Evolutionary conservation across 306 rosid species (phyloP).

Genomic region (Alnus rubra): DNA sequence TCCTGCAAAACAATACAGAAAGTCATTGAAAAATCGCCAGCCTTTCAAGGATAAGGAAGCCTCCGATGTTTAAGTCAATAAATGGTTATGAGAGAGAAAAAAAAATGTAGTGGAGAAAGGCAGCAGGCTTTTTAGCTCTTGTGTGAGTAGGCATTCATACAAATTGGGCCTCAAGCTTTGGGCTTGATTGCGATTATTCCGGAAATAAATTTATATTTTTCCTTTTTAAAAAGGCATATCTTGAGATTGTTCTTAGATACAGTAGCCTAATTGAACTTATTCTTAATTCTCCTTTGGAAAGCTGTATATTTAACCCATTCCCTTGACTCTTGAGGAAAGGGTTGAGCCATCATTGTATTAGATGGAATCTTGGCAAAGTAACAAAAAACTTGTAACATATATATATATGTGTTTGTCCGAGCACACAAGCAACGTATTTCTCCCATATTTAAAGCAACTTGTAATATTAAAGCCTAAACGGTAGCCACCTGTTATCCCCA

Average conservation of each 20-base stretch:
- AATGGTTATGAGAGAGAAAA: too few relatives aligned
- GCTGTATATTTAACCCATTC: neutral
- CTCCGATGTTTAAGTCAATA: too few relatives aligned
- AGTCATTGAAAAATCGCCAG: too few relatives aligned
- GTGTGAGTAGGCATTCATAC: too few relatives aligned
- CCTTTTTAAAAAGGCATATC: too few relatives aligned
- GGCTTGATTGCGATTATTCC: too few relatives aligned
- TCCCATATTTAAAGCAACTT: constrained; percentile 34
- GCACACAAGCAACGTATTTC: constrained; percentile 53
- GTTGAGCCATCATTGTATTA: constrained; percentile 5
- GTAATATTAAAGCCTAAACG: neutral
- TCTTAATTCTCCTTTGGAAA: neutral
- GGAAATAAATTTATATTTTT: too few relatives aligned
- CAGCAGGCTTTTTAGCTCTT: too few relatives aligned
- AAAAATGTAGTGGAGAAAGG: too few relatives aligned
- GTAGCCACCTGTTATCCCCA: neutral
- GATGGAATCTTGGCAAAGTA: constrained; percentile 5
- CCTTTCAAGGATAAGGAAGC: too few relatives aligned
- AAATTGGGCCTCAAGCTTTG: too few relatives aligned
- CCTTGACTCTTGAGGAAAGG: neutral
- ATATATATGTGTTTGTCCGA: constrained; percentile 10
- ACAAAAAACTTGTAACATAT: constrained; percentile 21
- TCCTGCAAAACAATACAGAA: too few relatives aligned
- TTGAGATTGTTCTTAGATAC: neutral
- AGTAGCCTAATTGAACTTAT: neutral